A percentile compares a stretch with the other conserved stretches of the same genome.
These are phyloP conservation scores for Magnaporthiopsis poae DNA, from an alignment of 2,329 filamentous ascomycete species.

Conservation along the genomic window DNA sequence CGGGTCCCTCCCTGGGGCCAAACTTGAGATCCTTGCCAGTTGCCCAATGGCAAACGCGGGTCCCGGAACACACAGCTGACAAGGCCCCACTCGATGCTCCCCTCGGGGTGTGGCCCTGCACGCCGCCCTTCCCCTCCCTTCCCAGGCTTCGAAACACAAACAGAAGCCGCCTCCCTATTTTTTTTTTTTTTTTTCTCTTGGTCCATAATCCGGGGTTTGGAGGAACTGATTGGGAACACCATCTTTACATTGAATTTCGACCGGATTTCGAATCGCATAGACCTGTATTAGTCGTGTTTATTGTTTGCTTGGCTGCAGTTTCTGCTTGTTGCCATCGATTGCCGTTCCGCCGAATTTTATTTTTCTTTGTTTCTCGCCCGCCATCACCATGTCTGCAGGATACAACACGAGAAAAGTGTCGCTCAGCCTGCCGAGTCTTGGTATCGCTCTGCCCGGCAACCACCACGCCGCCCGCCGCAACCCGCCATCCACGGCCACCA, in stretches of 20 bases:
- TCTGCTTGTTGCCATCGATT: not conserved
- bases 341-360: not conserved
- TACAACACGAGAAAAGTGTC: slow-evolving; percentile 32
- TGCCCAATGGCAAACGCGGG: not conserved
- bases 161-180: not conserved
- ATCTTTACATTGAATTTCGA: not conserved
- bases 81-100: not conserved
- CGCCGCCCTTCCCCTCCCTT: not conserved
- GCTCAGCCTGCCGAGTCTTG: slow-evolving; percentile 80
- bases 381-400: not conserved
- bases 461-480: slow-evolving; percentile 27
- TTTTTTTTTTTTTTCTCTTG: slow-evolving; percentile 1
- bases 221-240: not conserved
- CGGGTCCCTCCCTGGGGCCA: not conserved
- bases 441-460: slow-evolving; percentile 72
- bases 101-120: not conserved
- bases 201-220: not conserved
- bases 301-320: not conserved
- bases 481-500: slow-evolving; percentile 20
- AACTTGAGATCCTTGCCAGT: not conserved
- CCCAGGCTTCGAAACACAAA: not conserved
- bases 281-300: not conserved
- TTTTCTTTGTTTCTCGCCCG: not conserved
- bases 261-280: not conserved
- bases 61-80: not conserved